Conservation (phyloP, 1,284 basidiomycete genomes). For the Cutaneotrichosporon arboriforme region DNA sequence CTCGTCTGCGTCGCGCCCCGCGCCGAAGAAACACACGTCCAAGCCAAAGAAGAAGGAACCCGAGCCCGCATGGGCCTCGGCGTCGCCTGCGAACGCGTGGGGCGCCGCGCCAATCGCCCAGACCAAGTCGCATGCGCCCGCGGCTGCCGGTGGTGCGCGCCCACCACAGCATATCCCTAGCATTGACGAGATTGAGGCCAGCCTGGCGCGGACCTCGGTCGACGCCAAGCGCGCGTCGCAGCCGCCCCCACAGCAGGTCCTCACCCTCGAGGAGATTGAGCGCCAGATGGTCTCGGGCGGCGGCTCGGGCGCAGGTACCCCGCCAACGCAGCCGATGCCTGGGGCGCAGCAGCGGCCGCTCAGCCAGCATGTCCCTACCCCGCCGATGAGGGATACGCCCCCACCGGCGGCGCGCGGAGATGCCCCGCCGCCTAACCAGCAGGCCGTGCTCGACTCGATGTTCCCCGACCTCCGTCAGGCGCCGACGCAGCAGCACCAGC, state of each 20-base stretch:
- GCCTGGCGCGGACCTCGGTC: slow-evolving; percentile 56
- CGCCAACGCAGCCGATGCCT: slow-evolving; percentile 7
- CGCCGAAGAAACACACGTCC: slow-evolving; percentile 18
- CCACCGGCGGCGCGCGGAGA: slow-evolving; percentile 24
- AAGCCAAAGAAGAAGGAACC: slow-evolving; percentile 23
- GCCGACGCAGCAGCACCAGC: slow-evolving; percentile 12
- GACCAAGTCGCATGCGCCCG: slow-evolving; percentile 39
- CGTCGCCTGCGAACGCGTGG: slow-evolving; percentile 48
- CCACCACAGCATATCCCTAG: slow-evolving; percentile 60
- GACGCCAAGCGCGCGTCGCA: slow-evolving; percentile 11
- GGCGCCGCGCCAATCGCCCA: slow-evolving; percentile 31
- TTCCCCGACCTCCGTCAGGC: slow-evolving; percentile 41
- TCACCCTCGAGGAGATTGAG: slow-evolving; percentile 50
- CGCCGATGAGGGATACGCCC: slow-evolving; percentile 17
- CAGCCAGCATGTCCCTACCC: slow-evolving; percentile 38
- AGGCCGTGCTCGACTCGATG: slow-evolving; percentile 44
- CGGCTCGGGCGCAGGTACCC: too few species aligned
- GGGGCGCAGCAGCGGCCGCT: slow-evolving; percentile 21
- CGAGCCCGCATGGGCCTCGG: slow-evolving; percentile 30
- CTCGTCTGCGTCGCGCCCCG: slow-evolving; percentile 23
- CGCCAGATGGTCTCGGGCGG: slow-evolving; percentile 43
- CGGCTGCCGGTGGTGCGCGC: slow-evolving; percentile 34
- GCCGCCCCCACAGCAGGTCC: slow-evolving; percentile 20
- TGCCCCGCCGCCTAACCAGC: slow-evolving; percentile 35
- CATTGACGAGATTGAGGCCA: slow-evolving; percentile 87